Conservation (phyloP, 176 grass and related monocot species). For the Panicum miliaceum region DNA sequence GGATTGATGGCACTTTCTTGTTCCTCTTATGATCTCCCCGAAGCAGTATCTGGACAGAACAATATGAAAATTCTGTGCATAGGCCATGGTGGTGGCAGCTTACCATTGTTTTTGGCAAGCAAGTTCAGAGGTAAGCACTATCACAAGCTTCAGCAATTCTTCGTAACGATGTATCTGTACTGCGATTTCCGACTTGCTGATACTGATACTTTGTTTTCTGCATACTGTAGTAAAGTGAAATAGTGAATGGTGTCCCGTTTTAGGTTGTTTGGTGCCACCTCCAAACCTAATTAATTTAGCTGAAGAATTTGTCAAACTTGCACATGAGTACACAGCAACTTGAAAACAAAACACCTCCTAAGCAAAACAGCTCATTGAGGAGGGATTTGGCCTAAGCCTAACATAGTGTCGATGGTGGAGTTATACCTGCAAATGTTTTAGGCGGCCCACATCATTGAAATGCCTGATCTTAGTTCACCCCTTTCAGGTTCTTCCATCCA, state of each 20-base stretch:
- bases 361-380: neutral
- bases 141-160: neutral
- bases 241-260: neutral
- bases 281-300: neutral
- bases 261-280: neutral
- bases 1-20: constrained; percentile 66
- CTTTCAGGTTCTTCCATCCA: constrained; percentile 76
- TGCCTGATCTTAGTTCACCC: neutral
- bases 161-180: neutral
- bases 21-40: constrained; percentile 68
- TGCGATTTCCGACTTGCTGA: neutral
- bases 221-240: neutral
- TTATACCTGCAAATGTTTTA: neutral
- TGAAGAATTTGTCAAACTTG: neutral
- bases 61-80: constrained; percentile 81
- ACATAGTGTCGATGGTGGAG: neutral
- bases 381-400: neutral
- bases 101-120: constrained; percentile 84
- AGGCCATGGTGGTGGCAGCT: constrained; percentile 83
- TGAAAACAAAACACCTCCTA: neutral
- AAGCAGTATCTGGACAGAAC: constrained; percentile 62
- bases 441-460: neutral
- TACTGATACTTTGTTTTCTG: constrained; percentile 21
- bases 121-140: constrained; percentile 75
- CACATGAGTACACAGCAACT: neutral